Percentiles rank a stretch among this genome's conserved stretches.
Conservation (phyloP, 176 grass and related monocot species). For the Paspalum vaginatum region DNA sequence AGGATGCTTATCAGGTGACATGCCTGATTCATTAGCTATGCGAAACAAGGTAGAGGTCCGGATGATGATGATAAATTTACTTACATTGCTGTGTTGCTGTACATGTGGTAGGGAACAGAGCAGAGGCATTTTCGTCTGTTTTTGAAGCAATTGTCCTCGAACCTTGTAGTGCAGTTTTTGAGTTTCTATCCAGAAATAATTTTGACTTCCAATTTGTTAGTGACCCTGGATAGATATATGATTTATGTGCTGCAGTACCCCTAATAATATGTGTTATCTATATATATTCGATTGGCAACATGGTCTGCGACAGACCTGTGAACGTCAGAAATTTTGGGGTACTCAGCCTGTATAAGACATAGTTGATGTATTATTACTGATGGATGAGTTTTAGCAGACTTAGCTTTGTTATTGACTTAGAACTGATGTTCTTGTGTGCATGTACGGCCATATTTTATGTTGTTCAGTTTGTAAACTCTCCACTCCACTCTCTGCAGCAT, state of each 20-base stretch:
- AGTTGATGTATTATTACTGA: background rate
- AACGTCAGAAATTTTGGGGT: background rate
- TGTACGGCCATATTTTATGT: background rate
- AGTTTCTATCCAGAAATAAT: background rate
- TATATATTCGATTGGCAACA: background rate
- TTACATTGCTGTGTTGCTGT: conserved; percentile 16
- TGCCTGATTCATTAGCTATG: conserved; percentile 5
- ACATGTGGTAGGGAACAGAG: conserved; percentile 2
- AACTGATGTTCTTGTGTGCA: background rate
- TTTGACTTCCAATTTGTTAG: background rate
- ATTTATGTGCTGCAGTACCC: background rate
- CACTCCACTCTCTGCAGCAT: background rate
- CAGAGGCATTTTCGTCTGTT: background rate
- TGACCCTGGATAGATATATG: background rate
- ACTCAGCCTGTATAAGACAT: background rate
- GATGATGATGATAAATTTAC: conserved; percentile 9
- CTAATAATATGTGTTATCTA: background rate
- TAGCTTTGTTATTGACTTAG: background rate
- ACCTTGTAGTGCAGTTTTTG: background rate
- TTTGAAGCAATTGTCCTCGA: background rate
- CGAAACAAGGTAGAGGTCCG: background rate
- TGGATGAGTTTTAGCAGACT: background rate
- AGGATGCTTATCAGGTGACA: conserved; percentile 4
- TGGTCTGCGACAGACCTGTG: background rate
- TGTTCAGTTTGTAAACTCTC: background rate